Evolutionary conservation across 2,329 filamentous ascomycete species (phyloP).

Genomic region (Hymenoscyphus fraxineus): DNA sequence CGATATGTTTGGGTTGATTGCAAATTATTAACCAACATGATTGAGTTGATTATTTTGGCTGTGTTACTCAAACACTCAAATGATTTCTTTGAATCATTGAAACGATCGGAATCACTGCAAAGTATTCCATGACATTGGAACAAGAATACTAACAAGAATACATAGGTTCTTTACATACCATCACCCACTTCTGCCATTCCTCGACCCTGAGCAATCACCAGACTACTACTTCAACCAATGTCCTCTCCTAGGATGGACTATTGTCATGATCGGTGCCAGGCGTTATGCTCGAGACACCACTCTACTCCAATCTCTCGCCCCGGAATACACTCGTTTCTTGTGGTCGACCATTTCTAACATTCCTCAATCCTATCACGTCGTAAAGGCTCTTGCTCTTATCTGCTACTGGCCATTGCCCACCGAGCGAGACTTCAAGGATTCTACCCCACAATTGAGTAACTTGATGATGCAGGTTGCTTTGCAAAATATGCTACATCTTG

Average conservation of each 20-base stretch:
- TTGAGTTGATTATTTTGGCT: too few species aligned
- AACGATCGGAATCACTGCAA: too few species aligned
- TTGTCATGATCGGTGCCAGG: slow-evolving; percentile 58
- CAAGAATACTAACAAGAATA: neutral
- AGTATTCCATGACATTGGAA: too few species aligned
- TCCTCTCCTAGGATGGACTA: slow-evolving; percentile 66
- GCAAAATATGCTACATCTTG: slow-evolving; percentile 31
- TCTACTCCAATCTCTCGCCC: slow-evolving; percentile 39
- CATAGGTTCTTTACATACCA: slow-evolving; percentile 59
- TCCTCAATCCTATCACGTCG: slow-evolving; percentile 22
- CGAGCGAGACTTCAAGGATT: slow-evolving; percentile 24
- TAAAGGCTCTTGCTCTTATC: slow-evolving; percentile 29
- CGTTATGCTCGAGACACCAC: slow-evolving; percentile 52
- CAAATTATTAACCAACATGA: too few species aligned
- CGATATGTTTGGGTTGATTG: too few species aligned
- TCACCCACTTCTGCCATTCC: slow-evolving; percentile 61
- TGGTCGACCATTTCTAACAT: slow-evolving; percentile 23
- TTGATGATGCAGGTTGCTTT: slow-evolving; percentile 32
- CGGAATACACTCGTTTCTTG: slow-evolving; percentile 19
- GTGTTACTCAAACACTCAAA: too few species aligned
- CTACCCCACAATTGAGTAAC: slow-evolving; percentile 29
- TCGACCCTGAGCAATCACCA: slow-evolving; percentile 50
- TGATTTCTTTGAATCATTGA: too few species aligned
- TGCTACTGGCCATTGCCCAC: slow-evolving; percentile 33
- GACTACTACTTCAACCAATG: slow-evolving; percentile 56